Percentiles rank a stretch among this genome's conserved stretches.
phyloP scores from a whole-genome alignment of 2,329 filamentous ascomycete genomes.

The Colletotrichum plurivorum region DNA sequence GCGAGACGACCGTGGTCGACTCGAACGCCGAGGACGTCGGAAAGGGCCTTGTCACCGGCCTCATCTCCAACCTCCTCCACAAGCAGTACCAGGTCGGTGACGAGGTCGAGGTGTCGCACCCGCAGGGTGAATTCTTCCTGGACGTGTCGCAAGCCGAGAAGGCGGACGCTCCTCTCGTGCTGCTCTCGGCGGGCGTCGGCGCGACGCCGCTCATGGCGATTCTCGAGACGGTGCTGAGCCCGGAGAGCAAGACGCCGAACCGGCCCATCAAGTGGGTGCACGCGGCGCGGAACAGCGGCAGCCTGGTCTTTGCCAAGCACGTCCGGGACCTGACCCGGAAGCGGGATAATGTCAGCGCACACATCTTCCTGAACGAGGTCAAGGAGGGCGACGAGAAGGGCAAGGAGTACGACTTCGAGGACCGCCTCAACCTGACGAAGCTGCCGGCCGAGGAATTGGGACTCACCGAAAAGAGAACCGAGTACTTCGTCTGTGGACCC shows the following conservation, averaged over 20 bases:
- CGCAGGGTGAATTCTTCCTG: slow-evolving; percentile 74
- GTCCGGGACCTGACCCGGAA: slow-evolving; percentile 59
- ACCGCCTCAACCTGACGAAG: slow-evolving; percentile 70
- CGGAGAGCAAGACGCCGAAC: slow-evolving; percentile 44
- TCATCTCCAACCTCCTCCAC: slow-evolving; percentile 69
- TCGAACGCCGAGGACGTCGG: slow-evolving; percentile 50
- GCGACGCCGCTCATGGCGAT: slow-evolving; percentile 77
- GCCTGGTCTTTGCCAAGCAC: slow-evolving; percentile 69
- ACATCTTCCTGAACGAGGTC: slow-evolving; percentile 71
- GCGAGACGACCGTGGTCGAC: slow-evolving; percentile 56
- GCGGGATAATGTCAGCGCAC: slow-evolving; percentile 63
- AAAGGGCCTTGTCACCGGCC: slow-evolving; percentile 55
- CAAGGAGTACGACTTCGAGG: slow-evolving; percentile 70
- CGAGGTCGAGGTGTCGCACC: slow-evolving; percentile 68
- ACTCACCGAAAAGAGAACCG: slow-evolving; percentile 65
- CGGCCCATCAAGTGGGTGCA: slow-evolving; percentile 75
- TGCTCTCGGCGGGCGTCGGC: slow-evolving; percentile 79
- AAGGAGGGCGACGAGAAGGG: slow-evolving; percentile 60
- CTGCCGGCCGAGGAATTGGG: slow-evolving; percentile 69
- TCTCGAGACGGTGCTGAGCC: slow-evolving; percentile 65
- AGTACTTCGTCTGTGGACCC: slow-evolving; percentile 83
- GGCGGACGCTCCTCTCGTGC: slow-evolving; percentile 67
- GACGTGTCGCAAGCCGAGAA: slow-evolving; percentile 59
- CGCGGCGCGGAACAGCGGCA: slow-evolving; percentile 64
- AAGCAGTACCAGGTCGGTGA: slow-evolving; percentile 63